Percentiles rank a stretch among this genome's conserved stretches.
phyloP scores from a whole-genome alignment of 2,329 filamentous ascomycete species.

The Ceratocystis papillata region DNA sequence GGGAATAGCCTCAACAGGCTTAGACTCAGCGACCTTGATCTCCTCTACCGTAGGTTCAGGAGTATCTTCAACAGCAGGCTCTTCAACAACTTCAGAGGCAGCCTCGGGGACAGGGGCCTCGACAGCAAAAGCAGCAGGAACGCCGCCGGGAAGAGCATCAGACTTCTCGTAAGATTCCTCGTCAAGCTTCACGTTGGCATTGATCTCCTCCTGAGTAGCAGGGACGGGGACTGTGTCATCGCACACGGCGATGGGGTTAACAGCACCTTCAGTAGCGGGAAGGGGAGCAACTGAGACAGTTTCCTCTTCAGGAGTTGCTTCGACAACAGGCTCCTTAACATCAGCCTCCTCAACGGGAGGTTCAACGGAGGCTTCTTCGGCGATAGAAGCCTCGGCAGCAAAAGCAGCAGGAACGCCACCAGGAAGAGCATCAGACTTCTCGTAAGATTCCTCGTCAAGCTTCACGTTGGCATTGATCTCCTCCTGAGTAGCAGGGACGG shows the following conservation, averaged over 20 bases:
- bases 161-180: slow-evolving; percentile 78
- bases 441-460: slow-evolving; percentile 76
- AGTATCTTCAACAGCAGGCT: slow-evolving; percentile 21
- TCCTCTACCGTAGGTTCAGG: slow-evolving; percentile 23
- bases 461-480: slow-evolving; percentile 61
- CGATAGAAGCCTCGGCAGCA: slow-evolving; percentile 53
- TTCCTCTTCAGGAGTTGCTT: slow-evolving; percentile 29
- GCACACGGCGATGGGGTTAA: slow-evolving; percentile 70
- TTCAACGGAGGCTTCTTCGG: slow-evolving; percentile 42
- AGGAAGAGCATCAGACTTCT: slow-evolving; percentile 59
- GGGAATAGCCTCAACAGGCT: slow-evolving; percentile 22
- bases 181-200: slow-evolving; percentile 65
- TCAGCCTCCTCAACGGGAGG: slow-evolving; percentile 23
- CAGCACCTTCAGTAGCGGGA: slow-evolving; percentile 49
- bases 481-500: slow-evolving; percentile 60
- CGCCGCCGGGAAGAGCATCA: slow-evolving; percentile 48
- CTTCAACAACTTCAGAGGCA: slow-evolving; percentile 3
- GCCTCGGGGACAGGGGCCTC: slow-evolving; percentile 25
- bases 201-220: slow-evolving; percentile 54
- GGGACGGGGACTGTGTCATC: slow-evolving; percentile 75
- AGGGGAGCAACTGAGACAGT: slow-evolving; percentile 50
- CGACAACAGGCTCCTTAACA: slow-evolving; percentile 11
- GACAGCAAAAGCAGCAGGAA: slow-evolving; percentile 58
- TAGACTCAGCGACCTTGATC: slow-evolving; percentile 24
- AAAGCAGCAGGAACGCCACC: slow-evolving; percentile 56